Evolutionary conservation across 441 rosid species (phyloP), one percentile per base, ranked within the genome.

Genomic region (Aquilaria agallochum): DNA sequence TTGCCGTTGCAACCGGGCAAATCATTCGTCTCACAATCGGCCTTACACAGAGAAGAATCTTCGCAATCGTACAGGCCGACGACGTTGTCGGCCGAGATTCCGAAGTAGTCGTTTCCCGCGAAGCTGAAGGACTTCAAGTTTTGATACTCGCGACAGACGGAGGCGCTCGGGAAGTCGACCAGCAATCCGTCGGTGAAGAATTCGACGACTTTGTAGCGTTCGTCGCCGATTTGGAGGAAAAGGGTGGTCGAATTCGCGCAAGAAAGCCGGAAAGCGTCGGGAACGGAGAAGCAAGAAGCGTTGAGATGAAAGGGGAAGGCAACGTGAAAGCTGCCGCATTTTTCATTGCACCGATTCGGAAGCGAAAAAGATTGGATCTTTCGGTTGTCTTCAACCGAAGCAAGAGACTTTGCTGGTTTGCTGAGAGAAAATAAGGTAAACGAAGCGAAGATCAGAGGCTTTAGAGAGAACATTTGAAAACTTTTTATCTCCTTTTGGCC

Each of bases 1-100:
- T 64, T 68, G 9, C 91, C 89, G 44, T 5, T 85, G 46, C 98
- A 92, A 1, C 81, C 83, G 34, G 83, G 78, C 50, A 89, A 75
- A 61, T 79, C 75, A 52, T 79, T 79, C 6, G 85, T 83, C 72
- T 89, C 96, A 45, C 97, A 92, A 9, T 51, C 76, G 5, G 83
- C 71, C 71, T 85, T 92, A 58, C 96, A 92, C 58, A 89, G 59
- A 11, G 95, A 92, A 8, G 92, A 89, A 47, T 92, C 98, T 75
- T 87, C 96, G 33, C 96, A 89, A 55, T 89, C 95, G 70, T 85
- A 89, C 44, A 92, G 73, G 8, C 90, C 89, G 53, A 89, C 31
- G 0, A 89, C 82, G 69, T 89, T 92, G 60, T 89, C 95, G 4
- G 40, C 67, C 2, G 98, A 89, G 54, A 89, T 59, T 0, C 83